Percentiles rank a stretch among this genome's conserved stretches.
phyloP scores from a whole-genome alignment of 345 rosid species.

The Noccaea caerulescens region DNA sequence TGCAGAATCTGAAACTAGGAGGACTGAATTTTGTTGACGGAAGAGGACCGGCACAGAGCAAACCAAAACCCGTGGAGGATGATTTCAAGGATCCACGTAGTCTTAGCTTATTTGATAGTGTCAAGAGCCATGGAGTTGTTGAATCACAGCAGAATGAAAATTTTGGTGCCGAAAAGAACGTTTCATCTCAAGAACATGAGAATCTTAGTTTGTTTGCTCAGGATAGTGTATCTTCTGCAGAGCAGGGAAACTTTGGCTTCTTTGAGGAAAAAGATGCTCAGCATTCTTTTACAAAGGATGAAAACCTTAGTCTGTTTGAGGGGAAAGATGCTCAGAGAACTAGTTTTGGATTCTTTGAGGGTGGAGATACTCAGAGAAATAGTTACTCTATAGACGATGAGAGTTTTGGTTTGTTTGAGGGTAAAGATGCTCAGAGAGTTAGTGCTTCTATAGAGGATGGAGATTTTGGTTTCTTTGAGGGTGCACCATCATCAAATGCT shows the following conservation, averaged over 20 bases:
- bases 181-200: slow-evolving; percentile 25
- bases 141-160: slow-evolving; percentile 39
- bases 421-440: slow-evolving; percentile 36
- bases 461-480: slow-evolving; percentile 52
- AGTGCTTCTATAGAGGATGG: slow-evolving; percentile 28
- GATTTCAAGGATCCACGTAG: slow-evolving; percentile 43
- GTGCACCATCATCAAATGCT: slow-evolving; percentile 46
- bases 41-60: slow-evolving; percentile 32
- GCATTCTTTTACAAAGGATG: slow-evolving; percentile 22
- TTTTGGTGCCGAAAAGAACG: slow-evolving; percentile 14
- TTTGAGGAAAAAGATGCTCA: slow-evolving; percentile 32
- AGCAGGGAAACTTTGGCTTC: slow-evolving; percentile 43
- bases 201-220: slow-evolving; percentile 48
- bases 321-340: slow-evolving; percentile 25
- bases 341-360: slow-evolving; percentile 52
- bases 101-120: slow-evolving; percentile 54
- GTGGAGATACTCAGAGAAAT: slow-evolving; percentile 29
- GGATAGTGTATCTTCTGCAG: slow-evolving; percentile 41
- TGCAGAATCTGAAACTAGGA: slow-evolving; percentile 46
- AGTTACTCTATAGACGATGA: slow-evolving; percentile 27
- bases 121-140: slow-evolving; percentile 40
- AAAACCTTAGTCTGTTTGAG: slow-evolving; percentile 44
- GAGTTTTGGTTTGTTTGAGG: slow-evolving; percentile 40
- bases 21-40: slow-evolving; percentile 58
- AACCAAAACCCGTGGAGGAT: slow-evolving; percentile 25